Base-by-base conservation (phyloP, 441 rosid species). In the Adansonia madagascariensis region DNA sequence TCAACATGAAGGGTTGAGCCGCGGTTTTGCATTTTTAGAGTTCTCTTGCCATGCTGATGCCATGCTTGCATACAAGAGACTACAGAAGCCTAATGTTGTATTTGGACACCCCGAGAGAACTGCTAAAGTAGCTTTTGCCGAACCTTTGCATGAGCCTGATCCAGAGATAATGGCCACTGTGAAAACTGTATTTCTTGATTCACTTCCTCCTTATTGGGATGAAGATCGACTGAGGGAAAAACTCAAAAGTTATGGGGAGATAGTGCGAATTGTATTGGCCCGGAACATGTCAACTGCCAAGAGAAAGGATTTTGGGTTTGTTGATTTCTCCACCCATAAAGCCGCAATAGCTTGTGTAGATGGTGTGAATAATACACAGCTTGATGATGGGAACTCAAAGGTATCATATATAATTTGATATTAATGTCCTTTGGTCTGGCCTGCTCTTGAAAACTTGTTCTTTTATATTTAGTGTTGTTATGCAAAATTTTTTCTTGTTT, bases 81-180 rank as follows among this genome's bases (percentile, higher is more conserved):
- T 89, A 82, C 91, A 90, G 80, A 89, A 88, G 85, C 88, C 91
- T 78, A 91, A 90, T 84, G 94, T 83, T 85, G 79, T 86, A 50
- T 87, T 90, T 82, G 94, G 92, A 43, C 94, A 90, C 79, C 74
- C 84, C 4, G 91, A 90, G 78, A 87, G 92, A 82, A 87, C 94
- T 47, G 92, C 87, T 20, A 90, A 90, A 79, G 94, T 90, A 57
- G 94, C 94, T 74, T 90, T 90, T 86, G 90, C 90, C 1, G 94
- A 90, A 83, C 91, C 92, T 9, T 81, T 87, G 74, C 90, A 85
- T 8, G 94, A 90, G 78, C 91, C 92, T 74, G 92, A 90, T 80
- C 94, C 94, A n/a, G 88, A 85, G 75, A 57, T 90, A 72, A 90
- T 90, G 94, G 94, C 91, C 46, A 84, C 85, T 18, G 94, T 90